Evolutionary conservation across 257 asterid species (phyloP).

Genomic region (Coffea canephora): DNA sequence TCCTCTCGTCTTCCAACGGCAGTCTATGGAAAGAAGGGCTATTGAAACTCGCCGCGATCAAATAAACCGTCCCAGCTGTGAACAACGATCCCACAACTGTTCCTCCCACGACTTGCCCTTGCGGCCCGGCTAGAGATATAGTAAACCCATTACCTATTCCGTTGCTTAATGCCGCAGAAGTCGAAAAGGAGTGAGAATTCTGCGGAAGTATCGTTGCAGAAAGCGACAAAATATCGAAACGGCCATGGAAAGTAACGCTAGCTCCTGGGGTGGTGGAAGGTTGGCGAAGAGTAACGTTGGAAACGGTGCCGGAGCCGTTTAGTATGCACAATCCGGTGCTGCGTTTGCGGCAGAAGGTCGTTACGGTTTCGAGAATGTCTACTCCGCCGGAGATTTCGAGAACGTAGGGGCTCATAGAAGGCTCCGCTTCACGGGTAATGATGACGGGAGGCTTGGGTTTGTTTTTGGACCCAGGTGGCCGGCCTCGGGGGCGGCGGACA

Average conservation of each 20-base stretch:
- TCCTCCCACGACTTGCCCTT: constrained; percentile 84
- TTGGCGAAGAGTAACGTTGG: constrained; percentile 58
- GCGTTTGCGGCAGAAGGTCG: constrained; percentile 46
- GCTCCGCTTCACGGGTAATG: constrained; percentile 51
- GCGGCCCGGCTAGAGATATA: constrained; percentile 67
- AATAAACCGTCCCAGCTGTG: constrained; percentile 55
- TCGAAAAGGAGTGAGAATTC: neutral
- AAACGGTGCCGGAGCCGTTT: constrained; percentile 55
- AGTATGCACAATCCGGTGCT: constrained; percentile 52
- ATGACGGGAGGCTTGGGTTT: constrained; percentile 63
- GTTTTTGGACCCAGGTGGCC: constrained; percentile 76
- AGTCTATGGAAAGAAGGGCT: constrained; percentile 52
- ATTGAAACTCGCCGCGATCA: constrained; percentile 64
- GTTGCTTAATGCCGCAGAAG: neutral
- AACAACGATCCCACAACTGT: constrained; percentile 60
- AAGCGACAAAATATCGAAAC: constrained; percentile 65
- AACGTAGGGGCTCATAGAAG: constrained; percentile 66
- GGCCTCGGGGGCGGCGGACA: constrained; percentile 78
- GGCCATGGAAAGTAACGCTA: constrained; percentile 72
- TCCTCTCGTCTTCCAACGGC: constrained; percentile 40
- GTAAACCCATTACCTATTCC: constrained; percentile 45
- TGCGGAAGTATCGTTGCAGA: constrained; percentile 53
- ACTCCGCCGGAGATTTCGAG: constrained; percentile 60
- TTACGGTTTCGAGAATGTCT: constrained; percentile 45
- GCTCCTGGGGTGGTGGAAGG: constrained; percentile 65